These are phyloP conservation scores for Metschnikowia sp. DNA, from an alignment of 805 yeast species.

Conservation along the genomic window DNA sequence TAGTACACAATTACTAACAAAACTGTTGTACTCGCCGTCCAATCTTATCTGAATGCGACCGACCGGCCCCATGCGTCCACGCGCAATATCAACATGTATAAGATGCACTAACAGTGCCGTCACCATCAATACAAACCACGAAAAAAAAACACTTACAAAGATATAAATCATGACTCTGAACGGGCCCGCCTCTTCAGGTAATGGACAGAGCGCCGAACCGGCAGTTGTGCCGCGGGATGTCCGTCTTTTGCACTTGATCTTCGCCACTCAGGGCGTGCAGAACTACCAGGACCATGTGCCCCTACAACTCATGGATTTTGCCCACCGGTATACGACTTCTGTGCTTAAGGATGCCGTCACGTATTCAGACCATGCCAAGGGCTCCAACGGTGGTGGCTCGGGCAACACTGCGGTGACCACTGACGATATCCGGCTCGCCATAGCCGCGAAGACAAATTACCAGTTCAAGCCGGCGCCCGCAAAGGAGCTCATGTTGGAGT, in stretches of 20 bases:
- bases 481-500: slow-evolving; percentile 81
- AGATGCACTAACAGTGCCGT: too few relatives aligned
- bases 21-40: too few relatives aligned
- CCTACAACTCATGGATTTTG: slow-evolving; percentile 94
- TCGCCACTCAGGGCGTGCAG: slow-evolving; percentile 91
- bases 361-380: slow-evolving; percentile 76
- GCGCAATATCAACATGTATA: too few relatives aligned
- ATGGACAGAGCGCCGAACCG: slow-evolving; percentile 14
- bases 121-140: too few relatives aligned
- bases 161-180: slow-evolving; percentile 6
- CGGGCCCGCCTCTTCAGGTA: slow-evolving; percentile 7
- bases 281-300: slow-evolving; percentile 96
- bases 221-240: slow-evolving; percentile 78
- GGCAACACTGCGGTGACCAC: slow-evolving; percentile 53
- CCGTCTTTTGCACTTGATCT: slow-evolving; percentile 78
- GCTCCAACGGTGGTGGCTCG: slow-evolving; percentile 30
- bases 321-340: slow-evolving; percentile 81
- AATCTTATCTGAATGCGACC: too few relatives aligned
- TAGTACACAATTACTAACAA: too few relatives aligned
- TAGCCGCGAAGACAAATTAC: slow-evolving; percentile 89
- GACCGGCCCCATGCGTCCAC: too few relatives aligned
- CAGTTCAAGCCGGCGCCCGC: slow-evolving; percentile 96
- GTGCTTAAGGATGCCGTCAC: slow-evolving; percentile 85
- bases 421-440: slow-evolving; percentile 89
- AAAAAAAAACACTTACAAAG: too few relatives aligned